These are phyloP conservation scores for Madurella fahalii DNA, from an alignment of 2,329 filamentous ascomycete species.

Conservation along the genomic window DNA sequence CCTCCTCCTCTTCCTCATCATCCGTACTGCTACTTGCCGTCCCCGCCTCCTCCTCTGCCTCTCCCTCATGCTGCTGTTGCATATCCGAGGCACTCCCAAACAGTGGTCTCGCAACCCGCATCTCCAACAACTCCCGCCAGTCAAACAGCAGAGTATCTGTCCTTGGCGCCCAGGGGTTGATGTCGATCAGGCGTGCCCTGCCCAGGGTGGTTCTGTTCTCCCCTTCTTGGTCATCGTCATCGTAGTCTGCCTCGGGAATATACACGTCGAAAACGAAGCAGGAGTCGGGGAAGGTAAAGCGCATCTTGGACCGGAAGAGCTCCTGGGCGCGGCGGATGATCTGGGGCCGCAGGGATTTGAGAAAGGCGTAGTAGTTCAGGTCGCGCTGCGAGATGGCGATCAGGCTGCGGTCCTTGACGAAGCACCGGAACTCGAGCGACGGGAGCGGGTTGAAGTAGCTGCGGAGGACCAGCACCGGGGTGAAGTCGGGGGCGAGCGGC, in stretches of 20 bases:
- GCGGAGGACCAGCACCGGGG: constrained; percentile 77
- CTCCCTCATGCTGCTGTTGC: constrained; percentile 47
- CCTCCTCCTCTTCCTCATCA: constrained; percentile 65
- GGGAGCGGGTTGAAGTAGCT: constrained; percentile 87
- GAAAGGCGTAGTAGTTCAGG: constrained; percentile 83
- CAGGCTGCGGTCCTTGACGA: constrained; percentile 77
- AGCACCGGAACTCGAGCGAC: constrained; percentile 90
- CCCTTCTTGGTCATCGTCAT: constrained; percentile 27
- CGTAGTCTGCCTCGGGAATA: constrained; percentile 60
- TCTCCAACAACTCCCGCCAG: constrained; percentile 79
- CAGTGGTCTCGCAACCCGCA: constrained; percentile 58
- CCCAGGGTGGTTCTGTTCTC: constrained; percentile 55
- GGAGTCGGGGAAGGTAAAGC: constrained; percentile 75
- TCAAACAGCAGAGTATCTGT: constrained; percentile 88
- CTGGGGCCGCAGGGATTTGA: constrained; percentile 58
- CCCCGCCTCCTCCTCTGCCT: constrained; percentile 68
- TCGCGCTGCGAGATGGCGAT: constrained; percentile 86
- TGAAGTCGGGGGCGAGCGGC: constrained; percentile 46
- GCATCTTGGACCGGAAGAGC: constrained; percentile 70
- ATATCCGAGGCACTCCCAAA: constrained; percentile 44
- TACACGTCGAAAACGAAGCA: constrained; percentile 92
- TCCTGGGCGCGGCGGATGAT: constrained; percentile 65
- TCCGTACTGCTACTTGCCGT: not conserved
- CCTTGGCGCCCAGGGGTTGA: constrained; percentile 88
- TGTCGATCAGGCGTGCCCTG: constrained; percentile 80